Evolutionary conservation across 2,329 filamentous ascomycete species (phyloP), one percentile per base, ranked within the genome.

Genomic region (Pseudogymnoascus pannorum): DNA sequence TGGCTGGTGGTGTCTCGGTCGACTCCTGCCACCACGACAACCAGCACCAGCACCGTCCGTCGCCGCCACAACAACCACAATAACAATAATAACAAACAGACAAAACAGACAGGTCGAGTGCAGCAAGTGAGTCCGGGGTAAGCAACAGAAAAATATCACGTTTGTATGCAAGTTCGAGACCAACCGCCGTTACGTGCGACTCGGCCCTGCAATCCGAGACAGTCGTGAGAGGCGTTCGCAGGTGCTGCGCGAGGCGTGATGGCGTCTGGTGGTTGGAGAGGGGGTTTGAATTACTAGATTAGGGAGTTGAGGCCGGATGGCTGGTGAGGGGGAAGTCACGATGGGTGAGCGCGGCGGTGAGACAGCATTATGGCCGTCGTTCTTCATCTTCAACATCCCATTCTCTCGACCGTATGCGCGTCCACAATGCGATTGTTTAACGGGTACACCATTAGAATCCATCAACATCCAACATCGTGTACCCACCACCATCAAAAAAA

Each of bases 1-100:
- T 54, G 48, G 48, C 26, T 54, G 48, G 48, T 54, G 26, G 26
- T 54, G 48, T 54, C 48, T 54, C 26, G n/a, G n/a, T n/a, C n/a
- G n/a, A n/a, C n/a, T n/a, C n/a, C n/a, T n/a, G n/a, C n/a, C n/a
- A n/a, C n/a, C n/a, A n/a, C n/a, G n/a, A n/a, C n/a, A n/a, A n/a
- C n/a, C n/a, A n/a, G n/a, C n/a, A n/a, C n/a, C n/a, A n/a, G n/a
- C n/a, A n/a, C n/a, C n/a, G n/a, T n/a, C n/a, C n/a, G n/a, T n/a
- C n/a, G n/a, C n/a, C n/a, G n/a, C n/a, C n/a, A n/a, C n/a, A 29
- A 29, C 22, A 26, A 29, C 44, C 8, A 31, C n/a, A 29, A 16
- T 8, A 31, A 48, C 22, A 6, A 31, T 31, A 48, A 48, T 20
- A 48, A 26, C 16, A 24, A 48, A 48, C 14, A 16, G 22, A 26